These are phyloP conservation scores for Botrytis aclada DNA, from an alignment of 2,329 filamentous ascomycete genomes.

Conservation along the genomic window DNA sequence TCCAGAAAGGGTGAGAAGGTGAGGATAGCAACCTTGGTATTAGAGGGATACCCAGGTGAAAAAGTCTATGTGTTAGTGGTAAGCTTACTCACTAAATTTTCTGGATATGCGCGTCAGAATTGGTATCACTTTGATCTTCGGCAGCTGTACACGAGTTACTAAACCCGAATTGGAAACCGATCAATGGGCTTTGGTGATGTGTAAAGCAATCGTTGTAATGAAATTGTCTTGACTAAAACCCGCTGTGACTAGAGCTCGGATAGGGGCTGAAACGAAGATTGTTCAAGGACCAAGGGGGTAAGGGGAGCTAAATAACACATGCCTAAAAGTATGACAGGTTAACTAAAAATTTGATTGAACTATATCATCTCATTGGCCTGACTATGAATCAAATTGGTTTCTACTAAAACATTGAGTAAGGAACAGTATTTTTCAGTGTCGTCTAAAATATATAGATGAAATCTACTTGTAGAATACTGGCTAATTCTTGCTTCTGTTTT, in stretches of 20 bases:
- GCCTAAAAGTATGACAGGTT: background rate
- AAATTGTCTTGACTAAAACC: background rate
- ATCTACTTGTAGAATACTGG: background rate
- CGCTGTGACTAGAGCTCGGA: background rate
- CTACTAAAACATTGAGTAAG: background rate
- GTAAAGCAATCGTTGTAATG: background rate
- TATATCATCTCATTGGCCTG: background rate
- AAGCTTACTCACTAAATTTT: background rate
- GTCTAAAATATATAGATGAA: background rate
- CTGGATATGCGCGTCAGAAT: background rate
- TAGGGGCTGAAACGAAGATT: slow-evolving; percentile 4
- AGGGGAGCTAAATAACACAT: background rate
- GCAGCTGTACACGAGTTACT: background rate
- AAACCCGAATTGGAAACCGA: background rate
- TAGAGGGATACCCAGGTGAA: background rate
- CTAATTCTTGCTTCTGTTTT: background rate
- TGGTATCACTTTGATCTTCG: background rate
- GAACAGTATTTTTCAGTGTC: background rate
- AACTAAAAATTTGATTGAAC: background rate
- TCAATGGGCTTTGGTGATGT: background rate
- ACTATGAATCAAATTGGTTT: background rate
- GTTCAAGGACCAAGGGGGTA: background rate
- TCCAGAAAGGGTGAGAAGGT: background rate
- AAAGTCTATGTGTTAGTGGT: background rate
- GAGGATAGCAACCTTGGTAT: background rate